These are phyloP conservation scores for Hawksworthiomyces lignivorus DNA, from an alignment of 2,329 filamentous ascomycete genomes.

Conservation along the genomic window DNA sequence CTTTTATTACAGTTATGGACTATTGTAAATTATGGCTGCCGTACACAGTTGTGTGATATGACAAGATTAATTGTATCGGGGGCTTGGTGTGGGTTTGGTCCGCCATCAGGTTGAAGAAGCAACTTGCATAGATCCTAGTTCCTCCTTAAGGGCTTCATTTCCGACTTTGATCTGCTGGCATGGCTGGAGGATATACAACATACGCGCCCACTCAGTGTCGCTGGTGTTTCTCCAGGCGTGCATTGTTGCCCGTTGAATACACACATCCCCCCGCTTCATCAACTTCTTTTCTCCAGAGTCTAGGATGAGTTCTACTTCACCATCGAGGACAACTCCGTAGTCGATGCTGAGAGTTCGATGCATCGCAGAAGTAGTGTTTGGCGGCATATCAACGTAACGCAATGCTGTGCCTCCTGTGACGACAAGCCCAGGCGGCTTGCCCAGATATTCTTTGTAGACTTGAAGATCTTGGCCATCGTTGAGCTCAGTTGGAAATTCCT, in stretches of 20 bases:
- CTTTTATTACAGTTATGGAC: no score
- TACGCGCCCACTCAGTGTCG: conserved; percentile 35
- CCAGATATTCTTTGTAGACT: conserved; percentile 7
- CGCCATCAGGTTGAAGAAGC: no score
- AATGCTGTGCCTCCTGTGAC: conserved; percentile 10
- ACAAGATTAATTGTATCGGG: no score
- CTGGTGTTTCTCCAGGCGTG: conserved; percentile 35
- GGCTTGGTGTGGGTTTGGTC: no score
- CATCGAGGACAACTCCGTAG: conserved; percentile 25
- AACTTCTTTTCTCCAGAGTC: conserved; percentile 34
- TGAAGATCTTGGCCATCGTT: conserved; percentile 9
- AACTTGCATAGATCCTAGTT: no score
- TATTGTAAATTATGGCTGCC: no score
- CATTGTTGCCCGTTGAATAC: conserved; percentile 38
- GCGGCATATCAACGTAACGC: conserved; percentile 15
- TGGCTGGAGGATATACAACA: no score
- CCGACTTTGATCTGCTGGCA: no score
- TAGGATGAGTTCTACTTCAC: conserved; percentile 24
- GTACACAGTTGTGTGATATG: no score
- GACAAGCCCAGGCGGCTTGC: conserved; percentile 11
- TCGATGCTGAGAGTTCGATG: conserved; percentile 17
- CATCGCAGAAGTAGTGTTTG: conserved; percentile 11
- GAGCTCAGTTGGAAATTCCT: conserved; percentile 10
- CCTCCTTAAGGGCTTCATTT: no score
- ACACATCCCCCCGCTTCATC: conserved; percentile 36